phyloP scores from a whole-genome alignment of 192 early-diverging fungal genomes.

The Rhizophagus sp. region DNA sequence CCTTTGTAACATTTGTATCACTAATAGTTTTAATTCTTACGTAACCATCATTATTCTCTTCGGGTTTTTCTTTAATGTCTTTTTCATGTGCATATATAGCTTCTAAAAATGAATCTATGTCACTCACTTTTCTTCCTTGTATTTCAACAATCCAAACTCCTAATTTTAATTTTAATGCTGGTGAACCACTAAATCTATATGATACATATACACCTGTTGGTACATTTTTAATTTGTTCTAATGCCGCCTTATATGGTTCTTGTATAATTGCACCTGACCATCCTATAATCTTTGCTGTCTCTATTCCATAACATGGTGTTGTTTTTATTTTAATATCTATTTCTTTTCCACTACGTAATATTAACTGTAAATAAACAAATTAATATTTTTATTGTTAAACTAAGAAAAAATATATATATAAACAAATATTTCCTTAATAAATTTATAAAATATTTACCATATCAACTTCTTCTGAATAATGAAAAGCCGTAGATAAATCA shows the following conservation, averaged over 20 bases:
- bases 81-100: slow-evolving; percentile 52
- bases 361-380: slow-evolving; percentile 32
- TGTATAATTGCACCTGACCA: slow-evolving; percentile 90
- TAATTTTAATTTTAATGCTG: slow-evolving; percentile 54
- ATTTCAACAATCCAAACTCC: slow-evolving; percentile 81
- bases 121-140: slow-evolving; percentile 57
- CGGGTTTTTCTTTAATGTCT: slow-evolving; percentile 42
- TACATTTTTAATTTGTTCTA: slow-evolving; percentile 64
- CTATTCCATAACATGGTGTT: slow-evolving; percentile 50
- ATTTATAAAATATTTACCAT: slow-evolving; percentile 43
- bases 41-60: slow-evolving; percentile 50
- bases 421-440: neutral
- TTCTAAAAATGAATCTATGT: slow-evolving; percentile 64
- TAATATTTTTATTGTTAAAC: too few species aligned
- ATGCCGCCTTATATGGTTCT: slow-evolving; percentile 67
- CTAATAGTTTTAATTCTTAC: slow-evolving; percentile 59
- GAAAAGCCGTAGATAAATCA: slow-evolving; percentile 55
- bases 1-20: slow-evolving; percentile 56
- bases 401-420: too few species aligned
- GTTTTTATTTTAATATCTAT: slow-evolving; percentile 67
- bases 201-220: slow-evolving; percentile 68
- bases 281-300: slow-evolving; percentile 65
- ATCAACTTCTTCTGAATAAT: slow-evolving; percentile 45
- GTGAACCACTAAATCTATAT: slow-evolving; percentile 60
- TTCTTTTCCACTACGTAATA: slow-evolving; percentile 76